phyloP scores from a whole-genome alignment of 2,329 filamentous ascomycete species.

The Fusarium lyarnte region DNA sequence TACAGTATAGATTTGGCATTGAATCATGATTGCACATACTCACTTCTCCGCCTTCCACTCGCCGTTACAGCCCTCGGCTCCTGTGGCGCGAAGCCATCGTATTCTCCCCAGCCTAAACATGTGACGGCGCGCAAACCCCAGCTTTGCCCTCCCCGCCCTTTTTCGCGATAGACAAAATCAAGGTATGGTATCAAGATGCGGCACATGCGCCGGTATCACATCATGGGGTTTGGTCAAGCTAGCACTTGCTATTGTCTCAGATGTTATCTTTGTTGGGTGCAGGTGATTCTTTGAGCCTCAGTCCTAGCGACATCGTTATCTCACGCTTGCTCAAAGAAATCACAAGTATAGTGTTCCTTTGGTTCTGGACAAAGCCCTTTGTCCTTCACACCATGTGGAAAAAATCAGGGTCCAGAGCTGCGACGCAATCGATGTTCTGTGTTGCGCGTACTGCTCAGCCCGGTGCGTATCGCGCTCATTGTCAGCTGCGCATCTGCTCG shows the following conservation, averaged over 20 bases:
- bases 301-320: neutral
- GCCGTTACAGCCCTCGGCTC: constrained; percentile 10
- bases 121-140: constrained; percentile 1
- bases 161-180: neutral
- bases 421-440: constrained; percentile 1
- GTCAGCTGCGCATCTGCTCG: constrained; percentile 25
- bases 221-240: constrained; percentile 32
- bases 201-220: constrained; percentile 30
- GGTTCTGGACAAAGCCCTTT: neutral
- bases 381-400: neutral
- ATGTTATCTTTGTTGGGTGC: constrained; percentile 19
- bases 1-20: neutral
- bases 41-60: neutral
- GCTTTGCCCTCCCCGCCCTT: neutral
- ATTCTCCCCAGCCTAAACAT: neutral
- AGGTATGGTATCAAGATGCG: constrained; percentile 5
- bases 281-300: constrained; percentile 26
- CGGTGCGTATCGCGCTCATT: neutral
- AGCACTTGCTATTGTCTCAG: constrained; percentile 17
- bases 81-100: constrained; percentile 21
- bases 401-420: constrained; percentile 29
- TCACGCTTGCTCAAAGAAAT: neutral
- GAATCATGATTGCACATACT: neutral
- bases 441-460: constrained; percentile 5
- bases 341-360: neutral